phyloP scores from a whole-genome alignment of 2,329 filamentous ascomycete species.

The Hysterium pulicare region DNA sequence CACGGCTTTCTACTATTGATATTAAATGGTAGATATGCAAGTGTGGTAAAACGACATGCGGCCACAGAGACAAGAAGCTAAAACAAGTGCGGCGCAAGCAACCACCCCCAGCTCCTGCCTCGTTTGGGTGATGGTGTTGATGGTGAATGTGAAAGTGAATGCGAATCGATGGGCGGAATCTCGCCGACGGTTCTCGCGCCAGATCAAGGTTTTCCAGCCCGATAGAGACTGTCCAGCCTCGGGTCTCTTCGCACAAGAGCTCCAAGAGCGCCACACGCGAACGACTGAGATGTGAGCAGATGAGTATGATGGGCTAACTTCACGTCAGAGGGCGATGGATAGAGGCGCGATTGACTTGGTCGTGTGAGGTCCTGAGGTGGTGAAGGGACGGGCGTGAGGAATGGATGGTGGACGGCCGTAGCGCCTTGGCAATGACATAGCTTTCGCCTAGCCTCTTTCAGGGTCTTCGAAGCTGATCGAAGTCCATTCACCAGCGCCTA shows the following conservation, averaged over 20 bases:
- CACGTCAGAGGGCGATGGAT: slow-evolving; percentile 1
- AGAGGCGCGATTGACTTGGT: neutral
- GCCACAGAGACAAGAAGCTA: slow-evolving; percentile 23
- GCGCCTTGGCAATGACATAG: no score
- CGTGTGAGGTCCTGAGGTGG: neutral
- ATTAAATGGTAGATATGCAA: slow-evolving; percentile 17
- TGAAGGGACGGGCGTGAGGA: neutral
- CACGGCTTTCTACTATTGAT: slow-evolving; percentile 34
- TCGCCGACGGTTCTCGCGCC: slow-evolving; percentile 2
- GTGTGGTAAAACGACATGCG: slow-evolving; percentile 17
- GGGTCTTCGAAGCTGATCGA: no score
- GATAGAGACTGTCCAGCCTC: neutral
- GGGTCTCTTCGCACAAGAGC: neutral
- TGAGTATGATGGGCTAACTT: neutral
- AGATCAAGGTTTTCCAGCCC: neutral
- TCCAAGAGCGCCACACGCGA: neutral
- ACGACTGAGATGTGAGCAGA: neutral
- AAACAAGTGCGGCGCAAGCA: slow-evolving; percentile 12
- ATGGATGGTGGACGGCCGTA: neutral
- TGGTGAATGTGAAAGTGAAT: neutral
- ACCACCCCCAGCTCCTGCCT: neutral
- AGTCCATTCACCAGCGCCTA: no score
- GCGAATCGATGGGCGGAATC: slow-evolving; percentile 4
- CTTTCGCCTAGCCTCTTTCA: no score
- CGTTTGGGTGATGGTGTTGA: neutral